These are phyloP conservation scores for Ascochyta pisi DNA, from an alignment of 2,329 filamentous ascomycete species.

Conservation along the genomic window DNA sequence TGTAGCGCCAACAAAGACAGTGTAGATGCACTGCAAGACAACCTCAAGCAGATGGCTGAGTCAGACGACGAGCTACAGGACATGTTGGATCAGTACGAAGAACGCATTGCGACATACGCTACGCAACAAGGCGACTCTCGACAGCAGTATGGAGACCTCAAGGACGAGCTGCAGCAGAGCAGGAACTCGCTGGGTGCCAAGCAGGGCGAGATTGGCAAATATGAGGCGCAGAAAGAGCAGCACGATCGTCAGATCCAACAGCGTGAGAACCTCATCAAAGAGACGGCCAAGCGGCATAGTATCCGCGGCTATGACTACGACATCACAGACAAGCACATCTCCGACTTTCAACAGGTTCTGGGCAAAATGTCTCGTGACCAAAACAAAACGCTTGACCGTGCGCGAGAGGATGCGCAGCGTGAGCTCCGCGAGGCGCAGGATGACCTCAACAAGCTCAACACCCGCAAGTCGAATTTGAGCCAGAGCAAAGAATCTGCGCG, in stretches of 20 bases:
- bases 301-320: constrained; percentile 86
- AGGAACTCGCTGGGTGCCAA: constrained; percentile 55
- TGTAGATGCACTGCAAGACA: constrained; percentile 71
- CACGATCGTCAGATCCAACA: constrained; percentile 80
- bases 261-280: constrained; percentile 76
- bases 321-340: constrained; percentile 74
- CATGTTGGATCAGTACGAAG: constrained; percentile 78
- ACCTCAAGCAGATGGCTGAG: constrained; percentile 78
- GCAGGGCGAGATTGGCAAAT: constrained; percentile 72
- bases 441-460: constrained; percentile 74
- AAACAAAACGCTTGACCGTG: constrained; percentile 75
- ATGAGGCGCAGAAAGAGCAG: constrained; percentile 84
- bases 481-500: constrained; percentile 78
- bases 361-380: constrained; percentile 79
- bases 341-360: constrained; percentile 78
- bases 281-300: constrained; percentile 76
- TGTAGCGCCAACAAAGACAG: constrained; percentile 73
- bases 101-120: constrained; percentile 70
- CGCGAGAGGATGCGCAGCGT: constrained; percentile 74
- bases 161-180: constrained; percentile 56
- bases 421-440: constrained; percentile 77
- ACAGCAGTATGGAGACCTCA: constrained; percentile 70
- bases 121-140: constrained; percentile 69
- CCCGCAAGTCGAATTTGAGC: constrained; percentile 72
- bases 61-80: constrained; percentile 77